Evolutionary conservation across 805 yeast species (phyloP).

Genomic region (Sugiyamaella floridensis): DNA sequence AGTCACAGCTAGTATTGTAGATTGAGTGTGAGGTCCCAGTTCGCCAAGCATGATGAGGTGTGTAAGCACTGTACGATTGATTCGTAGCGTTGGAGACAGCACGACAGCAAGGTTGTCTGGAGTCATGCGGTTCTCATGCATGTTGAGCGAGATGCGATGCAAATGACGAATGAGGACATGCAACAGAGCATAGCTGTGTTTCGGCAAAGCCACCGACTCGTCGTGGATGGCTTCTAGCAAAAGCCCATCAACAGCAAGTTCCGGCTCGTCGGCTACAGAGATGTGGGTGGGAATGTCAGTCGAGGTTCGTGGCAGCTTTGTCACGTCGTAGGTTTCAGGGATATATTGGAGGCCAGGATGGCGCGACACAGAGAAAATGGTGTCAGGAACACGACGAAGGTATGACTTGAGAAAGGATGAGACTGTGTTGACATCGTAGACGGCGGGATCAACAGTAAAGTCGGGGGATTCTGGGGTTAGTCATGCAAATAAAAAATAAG

Average conservation of each 20-base stretch:
- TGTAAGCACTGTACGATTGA: slow-evolving; percentile 19
- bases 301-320: not conserved
- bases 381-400: slow-evolving; percentile 26
- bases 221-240: slow-evolving; percentile 14
- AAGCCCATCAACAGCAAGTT: not conserved
- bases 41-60: slow-evolving; percentile 17
- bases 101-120: slow-evolving; percentile 25
- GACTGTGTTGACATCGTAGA: slow-evolving; percentile 27
- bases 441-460: slow-evolving; percentile 14
- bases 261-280: not conserved
- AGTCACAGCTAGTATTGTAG: not conserved
- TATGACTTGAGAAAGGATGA: slow-evolving; percentile 27
- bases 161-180: slow-evolving; percentile 25
- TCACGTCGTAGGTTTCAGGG: not conserved
- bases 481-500: too few relatives aligned
- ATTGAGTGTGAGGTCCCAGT: not conserved
- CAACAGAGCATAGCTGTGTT: slow-evolving; percentile 20
- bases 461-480: not conserved
- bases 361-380: slow-evolving; percentile 16
- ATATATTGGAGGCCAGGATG: not conserved
- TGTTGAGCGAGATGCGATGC: slow-evolving; percentile 15
- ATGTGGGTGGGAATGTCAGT: not conserved
- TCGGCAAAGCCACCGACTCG: slow-evolving; percentile 14
- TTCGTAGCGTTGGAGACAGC: slow-evolving; percentile 28
- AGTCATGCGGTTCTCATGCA: slow-evolving; percentile 25